A percentile compares a stretch with the other conserved stretches of the same genome.
Conservation (phyloP, 2,329 filamentous ascomycete species). For the Endoconidiophora laricicola region DNA sequence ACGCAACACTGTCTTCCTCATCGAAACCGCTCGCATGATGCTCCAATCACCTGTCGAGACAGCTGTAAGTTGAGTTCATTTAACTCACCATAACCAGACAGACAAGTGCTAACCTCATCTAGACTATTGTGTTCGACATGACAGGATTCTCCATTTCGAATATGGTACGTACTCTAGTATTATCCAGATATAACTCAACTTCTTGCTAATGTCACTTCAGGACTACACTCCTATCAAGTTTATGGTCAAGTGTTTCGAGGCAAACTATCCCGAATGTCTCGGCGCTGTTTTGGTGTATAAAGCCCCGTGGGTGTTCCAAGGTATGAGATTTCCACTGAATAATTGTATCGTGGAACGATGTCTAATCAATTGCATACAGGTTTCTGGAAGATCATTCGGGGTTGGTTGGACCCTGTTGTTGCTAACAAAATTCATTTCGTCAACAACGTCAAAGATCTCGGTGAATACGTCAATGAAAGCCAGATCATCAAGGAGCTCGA, state of each 20-base stretch:
- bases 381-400: constrained; percentile 90
- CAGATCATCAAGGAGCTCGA: constrained; percentile 72
- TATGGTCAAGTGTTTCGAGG: constrained; percentile 99
- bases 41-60: constrained; percentile 72
- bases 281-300: constrained; percentile 88
- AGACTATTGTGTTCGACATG: constrained; percentile 95
- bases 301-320: constrained; percentile 91
- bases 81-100: background rate
- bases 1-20: constrained; percentile 80
- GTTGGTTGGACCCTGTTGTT: constrained; percentile 94
- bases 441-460: constrained; percentile 62
- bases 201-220: constrained; percentile 21
- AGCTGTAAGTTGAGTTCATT: constrained; percentile 46
- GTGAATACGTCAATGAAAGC: constrained; percentile 52
- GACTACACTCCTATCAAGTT: constrained; percentile 96
- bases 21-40: constrained; percentile 82
- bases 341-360: background rate
- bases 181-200: constrained; percentile 14
- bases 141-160: constrained; percentile 84
- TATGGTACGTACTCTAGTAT: constrained; percentile 43
- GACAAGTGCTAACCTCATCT: constrained; percentile 15
- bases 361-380: constrained; percentile 28
- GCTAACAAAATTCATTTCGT: constrained; percentile 89
- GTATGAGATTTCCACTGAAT: constrained; percentile 23
- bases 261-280: constrained; percentile 89